Percentiles rank a stretch among this genome's conserved stretches.
phyloP scores from a whole-genome alignment of 2,329 filamentous ascomycete species.

The Gremmenia infestans region DNA sequence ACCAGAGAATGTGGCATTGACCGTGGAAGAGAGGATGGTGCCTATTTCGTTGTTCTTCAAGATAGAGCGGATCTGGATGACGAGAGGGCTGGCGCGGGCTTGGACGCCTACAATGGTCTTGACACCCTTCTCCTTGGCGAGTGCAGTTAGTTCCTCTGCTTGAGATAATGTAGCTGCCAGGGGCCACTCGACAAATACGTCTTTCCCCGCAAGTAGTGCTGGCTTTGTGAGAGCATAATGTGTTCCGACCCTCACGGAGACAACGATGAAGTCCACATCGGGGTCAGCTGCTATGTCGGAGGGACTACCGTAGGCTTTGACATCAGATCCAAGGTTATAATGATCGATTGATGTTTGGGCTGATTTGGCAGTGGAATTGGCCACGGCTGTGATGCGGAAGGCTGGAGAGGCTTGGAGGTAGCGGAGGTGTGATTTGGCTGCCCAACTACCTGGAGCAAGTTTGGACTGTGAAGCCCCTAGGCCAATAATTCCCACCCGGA shows the following conservation, averaged over 20 bases:
- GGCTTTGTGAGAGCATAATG: conserved; percentile 40
- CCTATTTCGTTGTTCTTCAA: conserved; percentile 40
- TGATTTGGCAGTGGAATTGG: conserved; percentile 41
- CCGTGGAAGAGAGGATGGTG: conserved; percentile 28
- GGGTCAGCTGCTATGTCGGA: conserved; percentile 40
- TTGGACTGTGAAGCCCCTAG: background rate
- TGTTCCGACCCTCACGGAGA: conserved; percentile 38
- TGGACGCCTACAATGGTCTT: conserved; percentile 45
- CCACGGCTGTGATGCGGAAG: conserved; percentile 43
- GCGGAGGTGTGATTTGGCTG: conserved; percentile 50
- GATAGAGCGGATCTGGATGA: conserved; percentile 39
- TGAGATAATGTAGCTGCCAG: conserved; percentile 37
- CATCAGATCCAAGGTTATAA: conserved; percentile 34
- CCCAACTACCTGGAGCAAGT: conserved; percentile 39
- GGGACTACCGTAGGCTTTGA: conserved; percentile 39
- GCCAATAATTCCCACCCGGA: conserved; percentile 19
- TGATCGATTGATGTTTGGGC: conserved; percentile 37
- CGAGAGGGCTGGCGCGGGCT: conserved; percentile 36
- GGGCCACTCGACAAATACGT: conserved; percentile 48
- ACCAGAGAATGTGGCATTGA: background rate
- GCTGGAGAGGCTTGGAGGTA: conserved; percentile 16
- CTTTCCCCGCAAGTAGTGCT: conserved; percentile 40
- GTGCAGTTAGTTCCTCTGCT: conserved; percentile 37
- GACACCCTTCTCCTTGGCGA: conserved; percentile 38
- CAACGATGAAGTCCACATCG: conserved; percentile 44